Percentiles rank a stretch among this genome's conserved stretches.
These are phyloP conservation scores for Erythrophleum fordii DNA, from an alignment of 306 rosid genomes.

Conservation along the genomic window DNA sequence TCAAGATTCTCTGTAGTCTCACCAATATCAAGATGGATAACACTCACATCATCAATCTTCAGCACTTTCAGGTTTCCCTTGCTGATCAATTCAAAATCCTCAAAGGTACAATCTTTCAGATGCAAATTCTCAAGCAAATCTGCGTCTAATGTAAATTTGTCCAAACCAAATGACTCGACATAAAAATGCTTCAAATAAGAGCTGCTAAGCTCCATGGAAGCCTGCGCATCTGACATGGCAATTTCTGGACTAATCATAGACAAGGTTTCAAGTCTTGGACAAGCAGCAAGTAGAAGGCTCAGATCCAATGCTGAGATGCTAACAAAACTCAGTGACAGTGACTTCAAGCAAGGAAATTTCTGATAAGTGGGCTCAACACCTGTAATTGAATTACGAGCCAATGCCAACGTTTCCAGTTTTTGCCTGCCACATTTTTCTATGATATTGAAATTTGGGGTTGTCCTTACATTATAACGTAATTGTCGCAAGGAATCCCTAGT, in stretches of 20 bases:
- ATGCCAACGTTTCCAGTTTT: constrained; percentile 43
- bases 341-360: constrained; percentile 70
- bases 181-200: constrained; percentile 64
- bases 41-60: constrained; percentile 61
- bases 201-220: constrained; percentile 60
- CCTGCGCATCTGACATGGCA: constrained; percentile 59
- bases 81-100: constrained; percentile 51
- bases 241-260: constrained; percentile 60
- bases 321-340: constrained; percentile 56
- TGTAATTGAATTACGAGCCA: constrained; percentile 60
- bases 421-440: constrained; percentile 67
- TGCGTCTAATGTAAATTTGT: constrained; percentile 55
- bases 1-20: constrained; percentile 64
- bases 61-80: constrained; percentile 52
- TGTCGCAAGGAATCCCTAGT: constrained; percentile 65
- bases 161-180: constrained; percentile 61
- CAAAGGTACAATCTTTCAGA: constrained; percentile 52
- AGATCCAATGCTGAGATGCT: constrained; percentile 73
- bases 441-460: constrained; percentile 66
- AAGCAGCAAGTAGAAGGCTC: constrained; percentile 65
- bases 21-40: constrained; percentile 61
- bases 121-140: constrained; percentile 63
- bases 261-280: constrained; percentile 66
- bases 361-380: constrained; percentile 71
- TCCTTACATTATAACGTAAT: constrained; percentile 58